Conservation (phyloP, 1,284 basidiomycete genomes). For the Albatrellus sp. region DNA sequence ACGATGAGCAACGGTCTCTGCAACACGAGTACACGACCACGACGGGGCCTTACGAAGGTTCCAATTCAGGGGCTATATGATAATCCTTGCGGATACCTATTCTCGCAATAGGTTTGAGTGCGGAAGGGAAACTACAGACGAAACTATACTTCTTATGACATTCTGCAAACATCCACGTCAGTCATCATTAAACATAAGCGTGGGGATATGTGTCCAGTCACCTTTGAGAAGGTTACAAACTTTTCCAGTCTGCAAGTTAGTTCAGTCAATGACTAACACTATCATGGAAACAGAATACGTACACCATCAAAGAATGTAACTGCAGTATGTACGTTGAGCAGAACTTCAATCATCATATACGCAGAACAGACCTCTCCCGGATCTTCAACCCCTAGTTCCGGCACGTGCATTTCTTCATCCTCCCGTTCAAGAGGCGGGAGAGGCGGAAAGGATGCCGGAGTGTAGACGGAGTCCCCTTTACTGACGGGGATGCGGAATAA, state of each 20-base stretch:
- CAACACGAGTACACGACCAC: too few species aligned
- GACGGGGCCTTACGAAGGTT: too few species aligned
- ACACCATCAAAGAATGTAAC: slow-evolving; percentile 49
- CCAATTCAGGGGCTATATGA: too few species aligned
- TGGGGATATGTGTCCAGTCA: slow-evolving; percentile 12
- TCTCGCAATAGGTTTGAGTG: too few species aligned
- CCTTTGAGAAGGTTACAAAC: slow-evolving; percentile 52
- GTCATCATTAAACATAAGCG: too few species aligned
- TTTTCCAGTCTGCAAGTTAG: slow-evolving; percentile 40
- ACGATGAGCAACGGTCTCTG: too few species aligned
- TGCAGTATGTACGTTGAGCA: slow-evolving; percentile 11
- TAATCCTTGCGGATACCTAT: too few species aligned
- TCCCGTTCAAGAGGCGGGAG: slow-evolving; percentile 5
- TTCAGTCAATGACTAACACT: not conserved
- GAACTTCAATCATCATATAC: not conserved
- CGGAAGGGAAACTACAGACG: too few species aligned
- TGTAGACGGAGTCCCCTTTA: slow-evolving; percentile 28
- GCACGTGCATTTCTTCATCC: slow-evolving; percentile 9
- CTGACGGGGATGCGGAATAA: slow-evolving; percentile 26
- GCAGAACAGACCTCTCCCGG: slow-evolving; percentile 26
- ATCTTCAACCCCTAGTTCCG: slow-evolving; percentile 26
- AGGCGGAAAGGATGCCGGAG: slow-evolving; percentile 19
- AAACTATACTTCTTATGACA: slow-evolving; percentile 32
- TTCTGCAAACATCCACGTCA: too few species aligned
- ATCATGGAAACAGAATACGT: slow-evolving; percentile 13